Conservation (phyloP, 768 basidiomycete species). For the Hebeloma cylindrosporum region DNA sequence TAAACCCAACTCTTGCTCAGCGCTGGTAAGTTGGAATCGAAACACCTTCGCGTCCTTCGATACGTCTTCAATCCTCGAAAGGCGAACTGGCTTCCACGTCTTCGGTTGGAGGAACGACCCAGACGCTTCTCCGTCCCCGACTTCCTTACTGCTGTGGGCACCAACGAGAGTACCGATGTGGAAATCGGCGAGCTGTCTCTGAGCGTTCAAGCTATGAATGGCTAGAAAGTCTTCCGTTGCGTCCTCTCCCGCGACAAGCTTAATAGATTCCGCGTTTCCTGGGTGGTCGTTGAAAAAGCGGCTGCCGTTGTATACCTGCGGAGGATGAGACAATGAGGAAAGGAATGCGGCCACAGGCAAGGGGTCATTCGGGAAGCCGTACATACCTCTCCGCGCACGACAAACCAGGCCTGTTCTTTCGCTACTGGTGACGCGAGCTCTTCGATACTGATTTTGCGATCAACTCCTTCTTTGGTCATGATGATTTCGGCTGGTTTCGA, state of each 20-base stretch:
- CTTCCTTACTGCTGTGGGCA: background rate
- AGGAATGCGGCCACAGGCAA: too few relatives aligned
- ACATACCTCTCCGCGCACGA: conserved; percentile 45
- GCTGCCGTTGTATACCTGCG: conserved; percentile 50
- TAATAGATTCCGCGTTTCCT: conserved; percentile 55
- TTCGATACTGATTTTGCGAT: conserved; percentile 41
- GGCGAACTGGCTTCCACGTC: conserved; percentile 47
- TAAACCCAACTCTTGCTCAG: conserved; percentile 47
- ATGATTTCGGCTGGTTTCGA: conserved; percentile 22
- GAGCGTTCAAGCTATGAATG: conserved; percentile 57
- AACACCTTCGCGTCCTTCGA: conserved; percentile 52
- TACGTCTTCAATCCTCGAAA: conserved; percentile 37
- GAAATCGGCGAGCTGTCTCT: conserved; percentile 45
- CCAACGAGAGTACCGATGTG: conserved; percentile 50
- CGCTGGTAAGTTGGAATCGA: conserved; percentile 44
- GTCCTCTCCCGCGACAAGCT: conserved; percentile 56
- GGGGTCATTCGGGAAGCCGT: too few relatives aligned
- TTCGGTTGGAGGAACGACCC: conserved; percentile 39
- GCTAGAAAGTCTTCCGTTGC: conserved; percentile 65
- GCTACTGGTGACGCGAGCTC: conserved; percentile 42
- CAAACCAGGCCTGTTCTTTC: conserved; percentile 46
- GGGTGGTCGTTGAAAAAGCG: conserved; percentile 56
- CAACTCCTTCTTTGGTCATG: conserved; percentile 48
- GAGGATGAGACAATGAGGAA: background rate
- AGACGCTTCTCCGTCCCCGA: conserved; percentile 9